A percentile compares a stretch with the other conserved stretches of the same genome.
These are phyloP conservation scores for Colletotrichum cordylinicola DNA, from an alignment of 2,329 filamentous ascomycete species.

Conservation along the genomic window DNA sequence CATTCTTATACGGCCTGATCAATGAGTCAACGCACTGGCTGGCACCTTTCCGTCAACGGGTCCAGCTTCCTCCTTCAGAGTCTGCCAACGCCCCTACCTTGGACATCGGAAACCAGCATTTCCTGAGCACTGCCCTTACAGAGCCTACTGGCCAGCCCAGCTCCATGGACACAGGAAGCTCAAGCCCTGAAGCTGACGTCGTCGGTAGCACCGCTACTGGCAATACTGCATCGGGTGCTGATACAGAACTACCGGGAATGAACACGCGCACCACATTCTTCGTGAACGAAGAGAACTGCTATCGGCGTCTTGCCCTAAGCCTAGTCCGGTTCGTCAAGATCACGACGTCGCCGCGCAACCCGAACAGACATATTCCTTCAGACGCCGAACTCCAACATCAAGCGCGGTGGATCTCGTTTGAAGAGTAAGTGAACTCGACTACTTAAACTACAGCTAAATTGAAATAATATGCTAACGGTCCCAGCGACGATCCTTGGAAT, in stretches of 20 bases:
- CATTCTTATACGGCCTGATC: conserved; percentile 6
- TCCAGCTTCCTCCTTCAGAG: not conserved
- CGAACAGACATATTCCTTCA: conserved; percentile 33
- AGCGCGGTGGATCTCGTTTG: conserved; percentile 36
- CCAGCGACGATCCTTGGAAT: conserved; percentile 42
- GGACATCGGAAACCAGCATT: not conserved
- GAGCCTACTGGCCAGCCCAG: not conserved
- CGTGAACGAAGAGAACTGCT: conserved; percentile 31
- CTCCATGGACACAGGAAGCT: not conserved
- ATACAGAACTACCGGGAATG: not conserved
- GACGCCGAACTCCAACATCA: conserved; percentile 40
- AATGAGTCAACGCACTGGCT: conserved; percentile 8
- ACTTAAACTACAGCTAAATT: not conserved
- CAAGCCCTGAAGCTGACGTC: not conserved
- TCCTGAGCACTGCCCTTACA: not conserved
- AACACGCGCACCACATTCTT: conserved; percentile 1
- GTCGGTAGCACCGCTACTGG: not conserved
- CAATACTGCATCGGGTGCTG: not conserved
- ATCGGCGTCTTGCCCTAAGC: conserved; percentile 25
- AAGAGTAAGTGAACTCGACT: conserved; percentile 24
- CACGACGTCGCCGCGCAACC: conserved; percentile 33
- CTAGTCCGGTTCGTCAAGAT: conserved; percentile 25
- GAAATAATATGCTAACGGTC: not conserved
- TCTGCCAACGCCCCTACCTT: not conserved
- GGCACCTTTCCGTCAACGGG: not conserved